Conservation (phyloP, 2,329 filamentous ascomycete species). For the Acephala macrosclerotiorum region DNA sequence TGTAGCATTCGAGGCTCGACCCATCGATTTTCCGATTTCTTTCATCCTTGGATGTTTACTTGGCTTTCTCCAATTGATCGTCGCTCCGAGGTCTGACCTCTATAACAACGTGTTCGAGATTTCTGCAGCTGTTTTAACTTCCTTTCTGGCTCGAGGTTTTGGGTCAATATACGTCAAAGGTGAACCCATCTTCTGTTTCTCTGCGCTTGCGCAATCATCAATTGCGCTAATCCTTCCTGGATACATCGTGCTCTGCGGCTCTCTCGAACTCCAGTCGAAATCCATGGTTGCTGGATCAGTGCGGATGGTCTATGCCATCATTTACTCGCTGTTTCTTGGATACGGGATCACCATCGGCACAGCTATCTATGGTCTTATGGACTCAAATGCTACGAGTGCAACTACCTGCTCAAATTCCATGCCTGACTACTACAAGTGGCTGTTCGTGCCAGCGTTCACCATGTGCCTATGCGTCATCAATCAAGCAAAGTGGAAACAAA, state of each 20-base stretch:
- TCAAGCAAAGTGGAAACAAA: conserved; percentile 82
- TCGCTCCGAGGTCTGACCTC: conserved; percentile 73
- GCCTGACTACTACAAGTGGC: conserved; percentile 64
- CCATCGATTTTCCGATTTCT: conserved; percentile 75
- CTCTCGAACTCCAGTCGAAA: conserved; percentile 62
- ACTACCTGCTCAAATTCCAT: conserved; percentile 56
- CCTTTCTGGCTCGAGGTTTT: conserved; percentile 68
- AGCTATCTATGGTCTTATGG: conserved; percentile 60
- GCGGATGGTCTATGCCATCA: conserved; percentile 65
- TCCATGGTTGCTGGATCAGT: conserved; percentile 63
- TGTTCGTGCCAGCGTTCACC: conserved; percentile 78
- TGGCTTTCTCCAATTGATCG: conserved; percentile 72
- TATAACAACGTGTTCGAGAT: conserved; percentile 74
- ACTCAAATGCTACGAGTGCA: conserved; percentile 53
- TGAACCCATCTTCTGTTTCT: conserved; percentile 66
- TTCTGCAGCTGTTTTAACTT: conserved; percentile 65
- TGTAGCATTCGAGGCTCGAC: conserved; percentile 70
- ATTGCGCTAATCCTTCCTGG: conserved; percentile 73
- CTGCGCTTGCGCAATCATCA: conserved; percentile 68
- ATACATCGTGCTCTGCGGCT: conserved; percentile 66
- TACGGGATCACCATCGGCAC: conserved; percentile 65
- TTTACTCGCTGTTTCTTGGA: conserved; percentile 64
- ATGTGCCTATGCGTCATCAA: conserved; percentile 79
- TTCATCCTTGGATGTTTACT: conserved; percentile 76
- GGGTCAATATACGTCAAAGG: conserved; percentile 58